Base-by-base conservation (phyloP, 108 stramenopile genomes). In the Skeletonema grethae region DNA sequence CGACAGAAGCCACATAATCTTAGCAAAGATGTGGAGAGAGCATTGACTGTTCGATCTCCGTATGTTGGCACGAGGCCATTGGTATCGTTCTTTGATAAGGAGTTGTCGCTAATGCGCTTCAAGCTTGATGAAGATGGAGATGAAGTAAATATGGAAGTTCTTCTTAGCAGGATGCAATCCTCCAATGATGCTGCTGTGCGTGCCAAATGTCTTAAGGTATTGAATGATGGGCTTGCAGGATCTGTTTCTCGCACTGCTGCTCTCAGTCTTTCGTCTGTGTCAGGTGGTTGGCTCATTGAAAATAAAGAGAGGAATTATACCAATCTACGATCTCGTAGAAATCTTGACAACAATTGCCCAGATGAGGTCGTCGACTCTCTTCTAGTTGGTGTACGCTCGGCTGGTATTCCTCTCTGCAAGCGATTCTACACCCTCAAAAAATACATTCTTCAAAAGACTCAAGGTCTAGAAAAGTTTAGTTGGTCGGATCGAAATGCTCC, bases 401-500 rank as follows among this genome's bases (percentile, higher is more conserved):
- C 70, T 25, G 82, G 77, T 9, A 70, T 83, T 16, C 63, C 77
- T 9, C 70, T 77, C 25, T 74, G 82, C 55, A 78, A 78, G 29
- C 76, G 82, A 25, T 83, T 73, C 67, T 83, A 83, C 56, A 39
- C 57, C 25, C 71, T 83, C 22, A 83, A 83, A 22, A 83, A 83
- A 61, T 30, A 32, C 7, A 83, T 83, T 46, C 61, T 83, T 10
- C 53, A 72, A 58, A 45, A 83, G 32, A 75, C 76, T 24, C 82
- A 79, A 36, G 82, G 72, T 1, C 46, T 83, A 29, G 67, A 78
- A 0, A 83, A 65, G 18, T 75, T 83, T 46, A 41, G 72, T 35
- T 83, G 82, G 82, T 74, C 73, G 5, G 82, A 83, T 72, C 63
- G 82, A 11, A 83, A 83, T 46, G 82, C 82, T 36, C 82, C 82